Conservation (phyloP, 805 yeast species). For the Candida qinlingensis region DNA sequence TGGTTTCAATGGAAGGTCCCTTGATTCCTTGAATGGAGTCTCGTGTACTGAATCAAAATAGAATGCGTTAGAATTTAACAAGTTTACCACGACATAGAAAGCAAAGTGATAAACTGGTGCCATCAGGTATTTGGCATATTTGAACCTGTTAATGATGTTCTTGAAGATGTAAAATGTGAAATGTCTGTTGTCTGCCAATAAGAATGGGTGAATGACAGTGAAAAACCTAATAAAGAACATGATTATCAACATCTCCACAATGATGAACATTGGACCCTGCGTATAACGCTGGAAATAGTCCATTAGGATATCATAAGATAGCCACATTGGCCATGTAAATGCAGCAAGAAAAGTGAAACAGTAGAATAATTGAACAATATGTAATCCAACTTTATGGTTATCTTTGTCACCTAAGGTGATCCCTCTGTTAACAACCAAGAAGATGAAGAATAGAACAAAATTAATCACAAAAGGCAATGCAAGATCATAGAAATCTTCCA, state of each 20-base stretch:
- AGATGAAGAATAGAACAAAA: conserved; percentile 46
- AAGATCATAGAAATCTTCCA: conserved; percentile 30
- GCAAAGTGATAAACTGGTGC: conserved; percentile 70
- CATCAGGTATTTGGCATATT: conserved; percentile 43
- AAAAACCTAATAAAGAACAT: conserved; percentile 45
- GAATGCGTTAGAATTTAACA: conserved; percentile 31
- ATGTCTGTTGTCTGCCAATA: conserved; percentile 92
- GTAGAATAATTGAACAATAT: conserved; percentile 78
- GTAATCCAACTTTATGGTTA: conserved; percentile 70
- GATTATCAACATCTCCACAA: conserved; percentile 33
- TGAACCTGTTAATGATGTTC: conserved; percentile 47
- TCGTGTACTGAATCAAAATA: conserved; percentile 31
- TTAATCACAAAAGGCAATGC: conserved; percentile 49
- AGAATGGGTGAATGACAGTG: conserved; percentile 82
- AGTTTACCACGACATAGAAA: conserved; percentile 30
- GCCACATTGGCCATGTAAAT: conserved; percentile 76
- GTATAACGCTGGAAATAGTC: conserved; percentile 32
- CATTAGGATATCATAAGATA: conserved; percentile 36
- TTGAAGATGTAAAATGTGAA: conserved; percentile 84
- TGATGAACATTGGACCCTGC: conserved; percentile 24
- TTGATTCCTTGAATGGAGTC: conserved; percentile 30
- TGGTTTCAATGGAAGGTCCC: conserved; percentile 34
- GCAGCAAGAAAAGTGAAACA: conserved; percentile 57
- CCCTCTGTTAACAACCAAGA: conserved; percentile 68
- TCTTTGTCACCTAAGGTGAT: conserved; percentile 89